Conservation (phyloP, 75 land plant species). For the Pinus albicaulis region DNA sequence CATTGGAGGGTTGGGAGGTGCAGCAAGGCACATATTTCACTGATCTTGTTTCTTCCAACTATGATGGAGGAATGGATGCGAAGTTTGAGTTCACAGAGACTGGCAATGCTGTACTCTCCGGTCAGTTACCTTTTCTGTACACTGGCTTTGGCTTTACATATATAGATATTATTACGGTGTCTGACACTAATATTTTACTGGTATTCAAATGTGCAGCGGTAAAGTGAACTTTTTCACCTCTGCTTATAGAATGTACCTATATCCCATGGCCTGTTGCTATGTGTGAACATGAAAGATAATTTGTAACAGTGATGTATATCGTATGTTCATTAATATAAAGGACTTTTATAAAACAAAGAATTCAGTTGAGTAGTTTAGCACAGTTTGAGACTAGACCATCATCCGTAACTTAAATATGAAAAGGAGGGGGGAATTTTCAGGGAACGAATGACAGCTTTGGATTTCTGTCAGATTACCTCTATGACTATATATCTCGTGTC, state of each 20-base stretch:
- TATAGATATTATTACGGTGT: background rate
- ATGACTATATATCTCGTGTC: background rate
- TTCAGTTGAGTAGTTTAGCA: background rate
- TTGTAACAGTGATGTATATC: background rate
- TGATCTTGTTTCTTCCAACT: constrained; percentile 70
- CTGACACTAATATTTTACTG: background rate
- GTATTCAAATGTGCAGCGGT: too few species aligned
- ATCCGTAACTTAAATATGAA: background rate
- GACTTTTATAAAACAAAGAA: background rate
- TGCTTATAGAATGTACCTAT: background rate
- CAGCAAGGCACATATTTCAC: constrained; percentile 81
- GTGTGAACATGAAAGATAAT: background rate
- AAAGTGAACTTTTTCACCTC: background rate
- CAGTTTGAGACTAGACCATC: background rate
- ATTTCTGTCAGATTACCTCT: background rate
- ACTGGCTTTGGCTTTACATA: background rate
- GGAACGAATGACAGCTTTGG: background rate
- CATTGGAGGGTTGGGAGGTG: constrained; percentile 77
- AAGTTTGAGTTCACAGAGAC: constrained; percentile 68
- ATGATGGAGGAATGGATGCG: constrained; percentile 91
- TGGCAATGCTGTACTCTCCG: constrained; percentile 81
- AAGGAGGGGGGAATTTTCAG: background rate
- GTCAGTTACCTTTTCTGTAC: constrained; percentile 18
- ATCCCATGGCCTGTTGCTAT: background rate
- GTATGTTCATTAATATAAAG: constrained; percentile 1